Percentiles rank a stretch among this genome's conserved stretches.
Evolutionary conservation across 2,329 filamentous ascomycete genomes (phyloP).

Genomic region (Paradendryphiella salina): DNA sequence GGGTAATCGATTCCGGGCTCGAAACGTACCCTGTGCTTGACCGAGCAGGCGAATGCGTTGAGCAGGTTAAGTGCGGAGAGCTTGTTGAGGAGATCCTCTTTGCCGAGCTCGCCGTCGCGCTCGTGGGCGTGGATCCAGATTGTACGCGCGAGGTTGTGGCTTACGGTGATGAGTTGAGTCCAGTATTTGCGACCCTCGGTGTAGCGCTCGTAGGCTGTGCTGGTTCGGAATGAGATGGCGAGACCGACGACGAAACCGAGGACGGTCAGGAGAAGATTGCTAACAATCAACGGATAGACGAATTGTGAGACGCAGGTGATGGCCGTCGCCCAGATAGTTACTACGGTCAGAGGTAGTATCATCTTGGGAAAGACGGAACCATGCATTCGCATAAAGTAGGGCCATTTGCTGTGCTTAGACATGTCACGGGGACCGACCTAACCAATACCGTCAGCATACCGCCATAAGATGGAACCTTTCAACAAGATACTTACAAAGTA

Average conservation of each 20-base stretch:
- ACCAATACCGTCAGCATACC: constrained; percentile 11
- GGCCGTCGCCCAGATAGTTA: constrained; percentile 66
- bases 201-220: constrained; percentile 73
- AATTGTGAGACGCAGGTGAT: constrained; percentile 58
- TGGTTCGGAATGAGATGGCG: constrained; percentile 74
- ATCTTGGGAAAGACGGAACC: constrained; percentile 75
- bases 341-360: constrained; percentile 67
- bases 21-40: constrained; percentile 83
- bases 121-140: constrained; percentile 80
- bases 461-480: neutral
- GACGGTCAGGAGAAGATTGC: constrained; percentile 72
- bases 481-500: constrained; percentile 58
- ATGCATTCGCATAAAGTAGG: constrained; percentile 73
- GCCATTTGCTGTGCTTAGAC: constrained; percentile 74
- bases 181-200: constrained; percentile 66
- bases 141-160: constrained; percentile 65
- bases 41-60: constrained; percentile 72
- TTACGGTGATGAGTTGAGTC: constrained; percentile 60
- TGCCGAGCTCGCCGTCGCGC: constrained; percentile 60
- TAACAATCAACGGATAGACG: constrained; percentile 59
- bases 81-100: constrained; percentile 71
- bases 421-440: constrained; percentile 67
- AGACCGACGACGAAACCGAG: constrained; percentile 81
- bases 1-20: constrained; percentile 79
- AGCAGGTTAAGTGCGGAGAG: constrained; percentile 75